phyloP scores from a whole-genome alignment of 805 yeast species.

The Starmerella khaoyaiensis region DNA sequence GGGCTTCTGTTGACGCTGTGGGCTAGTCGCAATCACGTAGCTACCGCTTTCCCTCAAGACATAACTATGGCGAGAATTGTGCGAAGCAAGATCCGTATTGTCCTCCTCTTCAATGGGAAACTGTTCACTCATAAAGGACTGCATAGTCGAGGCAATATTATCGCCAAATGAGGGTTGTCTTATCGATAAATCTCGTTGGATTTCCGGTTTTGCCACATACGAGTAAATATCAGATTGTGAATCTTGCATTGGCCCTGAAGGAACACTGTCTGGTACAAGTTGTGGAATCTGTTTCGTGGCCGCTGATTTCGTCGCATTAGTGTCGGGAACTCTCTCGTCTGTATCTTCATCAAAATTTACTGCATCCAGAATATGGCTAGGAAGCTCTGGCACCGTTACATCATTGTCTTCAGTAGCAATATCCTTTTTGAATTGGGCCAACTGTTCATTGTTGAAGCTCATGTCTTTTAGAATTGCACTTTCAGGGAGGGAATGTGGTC shows the following conservation, averaged over 20 bases:
- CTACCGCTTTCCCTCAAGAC: constrained; percentile 15
- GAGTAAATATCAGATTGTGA: too few species aligned
- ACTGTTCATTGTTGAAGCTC: constrained; percentile 9
- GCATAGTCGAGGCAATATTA: constrained; percentile 15
- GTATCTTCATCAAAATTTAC: too few species aligned
- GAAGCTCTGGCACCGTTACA: too few species aligned
- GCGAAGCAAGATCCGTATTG: not conserved
- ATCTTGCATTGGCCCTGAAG: too few species aligned
- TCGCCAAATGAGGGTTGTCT: constrained; percentile 17
- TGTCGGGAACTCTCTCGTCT: too few species aligned
- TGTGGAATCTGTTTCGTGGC: too few species aligned
- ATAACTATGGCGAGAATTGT: constrained; percentile 4
- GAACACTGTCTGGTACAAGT: too few species aligned
- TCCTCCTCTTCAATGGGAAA: not conserved
- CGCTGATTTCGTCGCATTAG: too few species aligned
- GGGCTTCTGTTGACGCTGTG: constrained; percentile 3
- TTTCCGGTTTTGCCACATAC: too few species aligned
- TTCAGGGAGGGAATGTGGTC: constrained; percentile 1
- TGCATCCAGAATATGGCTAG: too few species aligned
- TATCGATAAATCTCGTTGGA: not conserved
- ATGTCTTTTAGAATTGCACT: constrained; percentile 10
- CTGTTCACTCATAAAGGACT: constrained; percentile 6
- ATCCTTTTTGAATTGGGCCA: constrained; percentile 5
- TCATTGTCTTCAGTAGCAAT: not conserved
- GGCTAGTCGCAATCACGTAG: constrained; percentile 18